Base-by-base conservation (phyloP, 495 filamentous ascomycete genomes). In the Neurospora sp. region DNA sequence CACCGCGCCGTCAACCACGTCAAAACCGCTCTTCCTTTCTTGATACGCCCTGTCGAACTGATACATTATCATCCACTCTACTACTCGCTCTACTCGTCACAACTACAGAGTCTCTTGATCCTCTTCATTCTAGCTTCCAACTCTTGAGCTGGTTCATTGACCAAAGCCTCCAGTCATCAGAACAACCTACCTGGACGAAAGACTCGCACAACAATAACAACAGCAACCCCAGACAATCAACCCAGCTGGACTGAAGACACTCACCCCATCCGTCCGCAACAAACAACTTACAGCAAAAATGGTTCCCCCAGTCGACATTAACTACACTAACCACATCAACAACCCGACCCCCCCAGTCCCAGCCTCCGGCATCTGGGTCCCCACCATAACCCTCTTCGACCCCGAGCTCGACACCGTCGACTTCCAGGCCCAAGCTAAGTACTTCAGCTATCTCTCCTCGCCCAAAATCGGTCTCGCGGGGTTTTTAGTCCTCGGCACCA, bases 401-500 rank as follows among this genome's bases (percentile, higher is more conserved):
- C 86, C 82, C 14, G 70, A 77, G 16, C 86, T 83, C 6, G 87
- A 90, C 76, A 80, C 76, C 0, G 74, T 91, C 68, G 84, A 88
- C 76, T 79, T 87, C 9, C 74, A 77, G 6, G 73, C 85, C 16
- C 88, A 85, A 70, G 73, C 74, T 31, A 85, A 77, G 71, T 91
- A 90, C 82, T 89, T 85, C 77, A 42, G 78, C 37, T 88, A 90
- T 74, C 85, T 90, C 8, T 44, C 71, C 47, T 35, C 53, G 5
- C 84, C 86, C 12, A 77, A 75, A 18, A 83, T 85, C 2, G 86
- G 87, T 0, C 85, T 90, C 3, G 80, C 86, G 0, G 89, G 89
- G 2, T 82, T 91, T 4, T 83, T 90, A 5, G 84, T 90, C 75
- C 82, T 90, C 40, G 89, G 89, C 71, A 90, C 89, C 47, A 91